Evolutionary conservation across 352 stramenopile genomes (phyloP).

Genomic region (Globisporangium nagaii): DNA sequence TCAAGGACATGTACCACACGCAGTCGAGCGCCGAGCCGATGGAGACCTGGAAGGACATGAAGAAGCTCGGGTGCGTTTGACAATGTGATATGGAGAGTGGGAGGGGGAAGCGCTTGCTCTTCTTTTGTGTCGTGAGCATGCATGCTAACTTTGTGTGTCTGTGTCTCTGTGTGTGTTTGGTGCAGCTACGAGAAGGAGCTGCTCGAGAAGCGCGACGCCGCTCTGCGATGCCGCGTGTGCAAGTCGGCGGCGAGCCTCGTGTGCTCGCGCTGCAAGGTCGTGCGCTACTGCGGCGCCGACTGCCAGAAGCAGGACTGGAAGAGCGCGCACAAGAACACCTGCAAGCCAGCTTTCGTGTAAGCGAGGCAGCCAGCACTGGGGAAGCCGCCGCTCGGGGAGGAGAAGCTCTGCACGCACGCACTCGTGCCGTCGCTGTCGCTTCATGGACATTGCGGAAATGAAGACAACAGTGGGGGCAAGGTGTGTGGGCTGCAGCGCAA

Average conservation of each 20-base stretch:
- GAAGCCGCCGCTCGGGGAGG: conserved; percentile 1
- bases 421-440: neutral
- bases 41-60: conserved; percentile 88
- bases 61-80: conserved; percentile 73
- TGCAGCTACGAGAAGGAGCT: conserved; percentile 66
- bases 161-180: neutral
- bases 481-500: neutral
- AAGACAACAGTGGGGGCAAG: too few species aligned
- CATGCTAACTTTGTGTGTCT: conserved; percentile 1
- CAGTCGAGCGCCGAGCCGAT: conserved; percentile 85
- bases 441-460: neutral
- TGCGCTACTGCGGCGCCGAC: conserved; percentile 82
- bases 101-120: neutral
- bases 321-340: conserved; percentile 77
- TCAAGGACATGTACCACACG: conserved; percentile 91
- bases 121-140: conserved; percentile 1
- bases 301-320: conserved; percentile 91
- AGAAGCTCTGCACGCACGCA: too few species aligned
- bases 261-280: conserved; percentile 83
- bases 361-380: conserved; percentile 1
- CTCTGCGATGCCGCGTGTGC: conserved; percentile 77
- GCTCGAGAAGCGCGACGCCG: conserved; percentile 62
- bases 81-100: neutral
- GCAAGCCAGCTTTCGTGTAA: conserved; percentile 49
- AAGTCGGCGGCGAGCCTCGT: conserved; percentile 70